Base-by-base conservation (phyloP, 192 early-diverging fungal genomes). In the Phlyctochytrium planicorne region DNA sequence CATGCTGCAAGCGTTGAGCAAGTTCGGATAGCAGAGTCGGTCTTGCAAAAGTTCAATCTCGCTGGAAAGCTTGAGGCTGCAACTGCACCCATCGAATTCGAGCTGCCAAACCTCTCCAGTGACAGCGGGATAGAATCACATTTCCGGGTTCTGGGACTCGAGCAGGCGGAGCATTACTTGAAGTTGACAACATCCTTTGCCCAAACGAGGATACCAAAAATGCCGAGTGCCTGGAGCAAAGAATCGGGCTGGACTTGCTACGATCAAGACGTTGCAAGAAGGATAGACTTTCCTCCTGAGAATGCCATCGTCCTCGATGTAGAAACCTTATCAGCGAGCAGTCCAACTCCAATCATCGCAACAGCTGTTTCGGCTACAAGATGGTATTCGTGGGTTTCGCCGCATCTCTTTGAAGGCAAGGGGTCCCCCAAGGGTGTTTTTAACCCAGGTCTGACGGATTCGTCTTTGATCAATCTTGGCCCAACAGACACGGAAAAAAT, bases 311-410 rank as follows among this genome's bases (percentile, higher is more conserved):
- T 91, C 16, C 93, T 97, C 76, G 95, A 96, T 74, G 88, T 91
- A 2, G 95, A 98, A 77, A 87, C 89, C 0, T 65, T 95, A 73
- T 77, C 74, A 52, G 75, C 72, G 10, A 74, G 90, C 30, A 85
- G 89, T 29, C 88, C 84, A 30, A 92, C 82, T 37, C 90, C 96
- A 17, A 79, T 91, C 2, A 79, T 98, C 65, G 97, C 97, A 0
- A 81, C 83, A 1, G 97, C 94, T 0, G 81, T 80, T 20, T 91
- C 93, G 0, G 60, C 66, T 6, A 72, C 79, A 23, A 84, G 84
- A 2, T 98, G 97, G 97, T 98, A 97, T 72, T 76, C 85, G 25
- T 98, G 96, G 96, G 81, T 89, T 20, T 91, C 94, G 23, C 94
- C 96, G n/a, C 87, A 86, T 67, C 67, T 95, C n/a, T 34, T 60